These are phyloP conservation scores for Hypoxylon sp. DNA, from an alignment of 2,329 filamentous ascomycete genomes.

Conservation along the genomic window DNA sequence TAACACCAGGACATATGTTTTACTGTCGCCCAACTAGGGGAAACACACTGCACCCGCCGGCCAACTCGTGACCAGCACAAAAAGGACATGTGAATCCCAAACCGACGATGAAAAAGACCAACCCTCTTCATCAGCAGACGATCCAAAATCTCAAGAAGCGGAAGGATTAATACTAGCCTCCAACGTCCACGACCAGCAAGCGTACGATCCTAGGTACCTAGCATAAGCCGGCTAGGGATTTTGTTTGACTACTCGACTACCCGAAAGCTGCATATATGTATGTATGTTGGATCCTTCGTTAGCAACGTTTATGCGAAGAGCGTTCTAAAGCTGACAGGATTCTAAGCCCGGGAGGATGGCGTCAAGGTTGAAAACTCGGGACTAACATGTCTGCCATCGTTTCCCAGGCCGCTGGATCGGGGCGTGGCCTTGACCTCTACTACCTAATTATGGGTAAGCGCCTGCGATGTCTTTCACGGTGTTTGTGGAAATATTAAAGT, in stretches of 20 bases:
- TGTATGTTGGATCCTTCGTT: conserved; percentile 14
- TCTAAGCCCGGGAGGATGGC: no score
- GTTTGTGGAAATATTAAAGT: not conserved
- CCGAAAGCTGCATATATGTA: no score
- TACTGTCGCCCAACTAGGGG: not conserved
- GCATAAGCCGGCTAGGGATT: no score
- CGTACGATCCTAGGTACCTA: conserved; percentile 17
- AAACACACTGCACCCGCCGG: not conserved
- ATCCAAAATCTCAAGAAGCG: not conserved
- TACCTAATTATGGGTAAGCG: conserved; percentile 3
- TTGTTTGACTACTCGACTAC: no score
- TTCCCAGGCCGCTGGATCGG: not conserved
- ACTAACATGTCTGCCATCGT: not conserved
- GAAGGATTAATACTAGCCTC: conserved; percentile 16
- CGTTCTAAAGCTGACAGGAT: not conserved
- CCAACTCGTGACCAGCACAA: no score
- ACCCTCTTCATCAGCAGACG: no score
- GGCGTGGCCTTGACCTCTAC: conserved; percentile 1
- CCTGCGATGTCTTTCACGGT: not conserved
- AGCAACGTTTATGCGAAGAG: conserved; percentile 4
- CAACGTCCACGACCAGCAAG: not conserved
- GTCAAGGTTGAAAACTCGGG: no score
- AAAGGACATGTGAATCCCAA: not conserved
- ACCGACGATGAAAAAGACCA: no score
- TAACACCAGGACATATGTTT: not conserved